A percentile compares a stretch with the other conserved stretches of the same genome.
Conservation (phyloP, 2,329 filamentous ascomycete genomes). For the Periglandula ipomoeae region DNA sequence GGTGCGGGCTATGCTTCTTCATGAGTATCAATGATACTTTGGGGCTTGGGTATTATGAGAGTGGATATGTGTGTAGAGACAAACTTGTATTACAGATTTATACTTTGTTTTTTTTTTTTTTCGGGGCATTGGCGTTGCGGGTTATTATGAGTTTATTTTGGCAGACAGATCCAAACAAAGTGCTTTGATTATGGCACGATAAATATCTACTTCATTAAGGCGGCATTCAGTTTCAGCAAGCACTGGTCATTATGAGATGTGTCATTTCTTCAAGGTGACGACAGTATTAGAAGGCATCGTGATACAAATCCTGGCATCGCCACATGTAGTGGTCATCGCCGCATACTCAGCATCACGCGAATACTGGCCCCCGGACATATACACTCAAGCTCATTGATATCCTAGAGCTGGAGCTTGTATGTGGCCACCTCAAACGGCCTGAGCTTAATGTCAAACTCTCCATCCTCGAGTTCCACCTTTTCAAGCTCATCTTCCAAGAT, state of each 20-base stretch:
- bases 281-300: too few species aligned
- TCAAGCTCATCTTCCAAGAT: slow-evolving; percentile 80
- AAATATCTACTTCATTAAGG: too few species aligned
- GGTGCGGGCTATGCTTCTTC: not conserved
- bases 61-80: too few species aligned
- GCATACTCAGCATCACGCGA: slow-evolving; percentile 10
- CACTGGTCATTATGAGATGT: too few species aligned
- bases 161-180: too few species aligned
- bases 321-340: not conserved
- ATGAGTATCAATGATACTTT: too few species aligned
- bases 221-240: too few species aligned
- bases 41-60: too few species aligned
- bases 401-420: slow-evolving; percentile 52
- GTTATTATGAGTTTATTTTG: too few species aligned
- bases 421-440: slow-evolving; percentile 82
- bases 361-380: slow-evolving; percentile 15
- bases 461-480: slow-evolving; percentile 41
- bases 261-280: too few species aligned
- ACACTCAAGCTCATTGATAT: slow-evolving; percentile 17
- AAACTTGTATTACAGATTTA: not conserved
- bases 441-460: slow-evolving; percentile 53
- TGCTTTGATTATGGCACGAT: too few species aligned
- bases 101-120: slow-evolving; percentile 5
- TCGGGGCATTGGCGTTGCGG: slow-evolving; percentile 15
- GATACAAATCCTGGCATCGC: too few species aligned